Evolutionary conservation across 169 alveolate species (phyloP), one percentile per base, ranked within the genome.

Genomic region (Plasmodium chabaudi): DNA sequence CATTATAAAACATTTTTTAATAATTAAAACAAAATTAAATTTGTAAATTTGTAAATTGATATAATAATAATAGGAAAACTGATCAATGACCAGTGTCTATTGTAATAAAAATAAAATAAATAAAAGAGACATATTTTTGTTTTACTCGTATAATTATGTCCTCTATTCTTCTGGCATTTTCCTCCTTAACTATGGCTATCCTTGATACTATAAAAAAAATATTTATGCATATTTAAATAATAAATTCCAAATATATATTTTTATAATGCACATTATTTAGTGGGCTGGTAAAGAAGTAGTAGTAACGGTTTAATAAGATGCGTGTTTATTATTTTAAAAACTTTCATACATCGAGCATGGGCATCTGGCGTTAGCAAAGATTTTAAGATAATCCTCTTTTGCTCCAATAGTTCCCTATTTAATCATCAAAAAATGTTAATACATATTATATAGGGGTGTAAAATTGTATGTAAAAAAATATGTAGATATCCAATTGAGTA

Each of bases 291-390:
- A 34, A 34, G 42, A 34, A 34, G 4, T 3, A 34, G 0, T 34
- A 34, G 7, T 5, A 34, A 34, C 6, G 42, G 7, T 51, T 21
- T 13, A 27, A 4, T 10, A 27, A 13, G 3, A 42, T 34, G 67
- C 17, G 25, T 1, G 27, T 10, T n/a, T 64, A 34, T 64, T 64
- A 64, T 64, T 64, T 64, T 34, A 39, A 5, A 27, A 15, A n/a
- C 9, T 51, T 68, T 47, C 39, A 12, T 82, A 82, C 90, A 68
- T 67, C 90, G 34, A 13, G 82, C 90, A 21, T 82, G 82, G n/a
- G 90, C 90, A 23, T 82, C 90, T 17, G 90, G 90, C 19, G 90
- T 82, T 15, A 82, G 42, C 72, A 82, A 55, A 12, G 90, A 82
- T 39, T 82, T 82, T 59, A 82, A 55, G 17, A 82, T 82, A 21